Base-by-base conservation (phyloP, 352 stramenopile species). In the Elongisporangium undulatum region DNA sequence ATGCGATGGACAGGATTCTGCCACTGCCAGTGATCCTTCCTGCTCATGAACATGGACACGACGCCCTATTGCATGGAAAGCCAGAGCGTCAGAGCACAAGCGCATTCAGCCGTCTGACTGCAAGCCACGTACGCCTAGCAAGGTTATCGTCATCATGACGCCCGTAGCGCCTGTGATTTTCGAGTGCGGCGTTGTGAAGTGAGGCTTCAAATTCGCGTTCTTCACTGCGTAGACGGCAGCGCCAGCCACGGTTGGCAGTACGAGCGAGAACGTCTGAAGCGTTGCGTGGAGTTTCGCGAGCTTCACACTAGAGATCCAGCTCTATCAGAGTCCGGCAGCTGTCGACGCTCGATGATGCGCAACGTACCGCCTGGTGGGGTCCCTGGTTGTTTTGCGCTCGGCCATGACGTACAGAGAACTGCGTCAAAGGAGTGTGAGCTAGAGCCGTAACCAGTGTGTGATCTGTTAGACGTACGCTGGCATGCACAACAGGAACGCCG, bases 111-210 rank as follows among this genome's bases (percentile, higher is more conserved):
- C 5, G 5, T 2, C 10, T 13, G 10, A n/a, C n/a, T n/a, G 29
- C 23, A 10, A 49, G 15, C 53, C 8, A 67, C 69, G 24, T 62
- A 90, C 80, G 6, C 76, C 79, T 5, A 90, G 60, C 54, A 84
- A 66, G 62, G 85, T 87, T 23, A 90, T 64, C 29, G 67, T 66
- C 17, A 73, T 72, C 16, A 89, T 26, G 51, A 64, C 78, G 23
- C 56, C 61, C 17, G 72, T 85, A 13, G 21, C 66, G 3, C 60
- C 72, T 0, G 78, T 77, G 16, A 87, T 53, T 77, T 78, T 87
- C 59, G 81, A 90, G 69, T 90, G 81, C 17, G 71, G 77, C 9
- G 78, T 85, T 50, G 75, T 82, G 55, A 90, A 87, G 55, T 90
- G 81, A 10, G 79, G 64, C 55, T 89, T 90, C 24, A 66, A 68